Evolutionary conservation across 1,139 yeast genomes (phyloP), one percentile per base, ranked within the genome.

Genomic region (Protomyces inundatus): DNA sequence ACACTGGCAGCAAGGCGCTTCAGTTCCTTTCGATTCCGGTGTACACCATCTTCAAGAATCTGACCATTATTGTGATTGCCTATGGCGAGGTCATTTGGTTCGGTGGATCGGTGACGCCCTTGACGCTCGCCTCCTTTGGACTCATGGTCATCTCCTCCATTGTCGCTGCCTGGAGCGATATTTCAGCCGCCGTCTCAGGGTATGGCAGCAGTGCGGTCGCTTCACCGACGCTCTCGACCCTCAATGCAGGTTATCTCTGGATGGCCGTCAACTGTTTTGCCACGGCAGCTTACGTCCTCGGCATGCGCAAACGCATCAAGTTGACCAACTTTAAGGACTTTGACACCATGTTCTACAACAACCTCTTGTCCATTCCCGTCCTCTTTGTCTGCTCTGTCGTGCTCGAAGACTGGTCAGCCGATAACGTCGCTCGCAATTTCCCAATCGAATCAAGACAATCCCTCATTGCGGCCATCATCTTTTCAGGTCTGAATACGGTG

Each of bases 41-140:
- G 66, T 93, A 90, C 81, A 95, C 98, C 70, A 93, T 93, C 72
- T 93, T 95, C 85, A 93, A 95, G 82, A 93, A 93, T 79, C 84
- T 95, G 77, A 93, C 98, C 68, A 93, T 93, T 73, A 93, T 93
- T 71, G 81, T 93, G 75, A 93, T 93, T 76, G 98, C 98, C 55
- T 93, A 93, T 75, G 98, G 98, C 79, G 98, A 93, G 79, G 98
- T 91, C 54, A 73, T 95, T 69, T 93, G 97, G 95, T 93, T 93
- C 73, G 97, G 97, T 67, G 97, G 98, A 69, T 79, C 81, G 67
- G 97, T 93, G 71, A 86, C 97, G 64, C 77, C 93, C 55, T 86
- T 91, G 95, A 91, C 96, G 61, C 80, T 93, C 68, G 85, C 89
- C 59, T 88, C 98, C 1, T 93, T 95, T 76, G 73, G 84, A 64